These are phyloP conservation scores for Fusarium sp. DNA, from an alignment of 2,329 filamentous ascomycete species.

Conservation along the genomic window DNA sequence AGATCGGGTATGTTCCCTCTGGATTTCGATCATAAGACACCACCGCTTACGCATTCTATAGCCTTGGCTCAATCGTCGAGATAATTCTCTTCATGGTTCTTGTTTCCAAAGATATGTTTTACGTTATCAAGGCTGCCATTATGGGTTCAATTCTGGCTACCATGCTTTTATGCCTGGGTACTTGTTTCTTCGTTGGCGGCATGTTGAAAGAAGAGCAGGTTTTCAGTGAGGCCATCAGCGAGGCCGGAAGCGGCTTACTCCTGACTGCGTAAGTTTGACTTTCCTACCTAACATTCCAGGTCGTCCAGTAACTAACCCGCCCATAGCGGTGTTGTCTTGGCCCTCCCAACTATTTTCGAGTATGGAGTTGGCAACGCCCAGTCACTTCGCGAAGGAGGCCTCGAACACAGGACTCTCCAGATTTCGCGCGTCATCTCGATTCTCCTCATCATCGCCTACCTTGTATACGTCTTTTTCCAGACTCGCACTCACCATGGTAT, in stretches of 20 bases:
- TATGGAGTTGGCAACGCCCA: conserved; percentile 55
- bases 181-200: conserved; percentile 85
- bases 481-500: conserved; percentile 82
- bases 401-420: conserved; percentile 67
- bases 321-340: conserved; percentile 53
- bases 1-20: conserved; percentile 64
- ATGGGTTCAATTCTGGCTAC: conserved; percentile 87
- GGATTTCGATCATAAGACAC: too few relatives aligned
- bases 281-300: neutral
- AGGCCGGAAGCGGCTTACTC: conserved; percentile 82
- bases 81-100: conserved; percentile 86
- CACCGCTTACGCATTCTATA: conserved; percentile 40
- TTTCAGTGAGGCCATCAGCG: conserved; percentile 82
- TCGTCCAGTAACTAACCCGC: conserved; percentile 51
- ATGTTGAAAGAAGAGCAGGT: conserved; percentile 74
- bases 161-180: conserved; percentile 81
- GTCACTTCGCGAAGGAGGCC: conserved; percentile 50
- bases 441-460: conserved; percentile 77
- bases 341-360: conserved; percentile 69
- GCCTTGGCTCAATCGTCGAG: conserved; percentile 80
- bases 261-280: conserved; percentile 76
- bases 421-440: conserved; percentile 80
- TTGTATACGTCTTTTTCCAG: conserved; percentile 78
- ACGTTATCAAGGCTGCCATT: conserved; percentile 87
- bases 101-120: conserved; percentile 67